Evolutionary conservation across 306 rosid genomes (phyloP).

Genomic region (Vigna angularis): DNA sequence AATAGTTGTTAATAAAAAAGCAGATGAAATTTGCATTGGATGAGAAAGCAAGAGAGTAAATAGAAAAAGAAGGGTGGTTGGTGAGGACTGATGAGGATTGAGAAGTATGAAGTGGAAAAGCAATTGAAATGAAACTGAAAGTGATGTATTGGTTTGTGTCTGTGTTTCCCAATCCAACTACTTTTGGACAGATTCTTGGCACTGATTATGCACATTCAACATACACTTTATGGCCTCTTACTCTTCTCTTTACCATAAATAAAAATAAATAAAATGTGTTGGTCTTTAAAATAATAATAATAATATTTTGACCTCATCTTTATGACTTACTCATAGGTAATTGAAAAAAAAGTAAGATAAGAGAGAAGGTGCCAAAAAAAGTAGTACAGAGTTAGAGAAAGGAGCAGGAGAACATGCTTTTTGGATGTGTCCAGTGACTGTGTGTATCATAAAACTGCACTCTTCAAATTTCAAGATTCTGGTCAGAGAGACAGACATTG

Average conservation of each 20-base stretch:
- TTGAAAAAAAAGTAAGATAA: neutral
- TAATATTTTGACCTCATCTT: too few species aligned
- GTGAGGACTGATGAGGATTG: conserved; percentile 4
- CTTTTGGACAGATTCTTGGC: conserved; percentile 2
- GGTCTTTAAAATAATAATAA: too few species aligned
- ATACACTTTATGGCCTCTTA: neutral
- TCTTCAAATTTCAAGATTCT: conserved; percentile 49
- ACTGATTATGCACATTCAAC: conserved; percentile 6
- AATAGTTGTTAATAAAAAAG: too few species aligned
- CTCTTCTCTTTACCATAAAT: neutral
- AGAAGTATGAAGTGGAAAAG: conserved; percentile 10
- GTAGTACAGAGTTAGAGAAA: neutral
- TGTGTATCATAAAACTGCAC: conserved; percentile 9
- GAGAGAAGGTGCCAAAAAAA: conserved; percentile 3
- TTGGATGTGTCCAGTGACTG: conserved; percentile 13
- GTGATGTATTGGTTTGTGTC: neutral
- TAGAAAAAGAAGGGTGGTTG: neutral
- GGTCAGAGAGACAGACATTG: conserved; percentile 6
- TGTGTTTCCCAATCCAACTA: conserved; percentile 11
- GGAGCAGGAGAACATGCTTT: conserved; percentile 34
- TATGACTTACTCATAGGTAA: too few species aligned
- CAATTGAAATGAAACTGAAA: conserved; percentile 26
- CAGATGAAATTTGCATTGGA: too few species aligned
- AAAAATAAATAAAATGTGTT: neutral
- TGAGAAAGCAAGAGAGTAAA: too few species aligned